Evolutionary conservation across 768 basidiomycete species (phyloP).

Genomic region (Hericium erinaceus): DNA sequence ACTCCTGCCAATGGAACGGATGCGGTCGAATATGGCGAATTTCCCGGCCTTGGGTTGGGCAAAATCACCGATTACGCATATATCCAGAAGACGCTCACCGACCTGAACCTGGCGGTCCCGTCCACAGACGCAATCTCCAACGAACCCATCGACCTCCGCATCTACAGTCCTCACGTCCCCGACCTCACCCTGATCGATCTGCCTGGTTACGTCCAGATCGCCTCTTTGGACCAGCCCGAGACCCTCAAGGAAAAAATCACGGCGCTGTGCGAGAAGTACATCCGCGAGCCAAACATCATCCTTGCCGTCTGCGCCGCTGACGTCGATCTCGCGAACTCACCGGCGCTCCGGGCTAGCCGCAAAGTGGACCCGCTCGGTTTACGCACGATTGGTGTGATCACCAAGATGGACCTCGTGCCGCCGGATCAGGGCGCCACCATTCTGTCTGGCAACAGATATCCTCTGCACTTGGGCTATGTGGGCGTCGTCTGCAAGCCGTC

Average conservation of each 20-base stretch:
- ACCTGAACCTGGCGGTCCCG: slow-evolving; percentile 91
- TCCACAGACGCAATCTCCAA: slow-evolving; percentile 85
- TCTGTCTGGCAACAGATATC: slow-evolving; percentile 84
- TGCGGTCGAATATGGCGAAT: slow-evolving; percentile 83
- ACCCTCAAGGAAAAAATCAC: slow-evolving; percentile 89
- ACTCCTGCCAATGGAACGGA: slow-evolving; percentile 58
- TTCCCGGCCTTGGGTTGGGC: slow-evolving; percentile 82
- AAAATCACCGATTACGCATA: slow-evolving; percentile 86
- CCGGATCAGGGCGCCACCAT: slow-evolving; percentile 77
- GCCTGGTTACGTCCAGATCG: slow-evolving; percentile 94
- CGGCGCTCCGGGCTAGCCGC: slow-evolving; percentile 86
- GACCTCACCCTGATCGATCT: slow-evolving; percentile 97
- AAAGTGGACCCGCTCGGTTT: slow-evolving; percentile 92
- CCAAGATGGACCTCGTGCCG: slow-evolving; percentile 96
- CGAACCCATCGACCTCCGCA: slow-evolving; percentile 93
- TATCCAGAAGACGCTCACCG: slow-evolving; percentile 88
- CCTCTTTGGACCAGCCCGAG: slow-evolving; percentile 94
- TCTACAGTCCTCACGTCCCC: slow-evolving; percentile 92
- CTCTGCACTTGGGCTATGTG: slow-evolving; percentile 94
- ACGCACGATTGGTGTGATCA: slow-evolving; percentile 94
- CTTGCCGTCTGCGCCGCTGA: slow-evolving; percentile 98
- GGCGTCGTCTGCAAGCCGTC: slow-evolving; percentile 87
- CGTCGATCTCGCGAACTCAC: slow-evolving; percentile 96
- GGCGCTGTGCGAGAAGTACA: slow-evolving; percentile 87
- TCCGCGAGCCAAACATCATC: slow-evolving; percentile 98